phyloP scores from a whole-genome alignment of 768 basidiomycete genomes.

The Mycena latifolia region DNA sequence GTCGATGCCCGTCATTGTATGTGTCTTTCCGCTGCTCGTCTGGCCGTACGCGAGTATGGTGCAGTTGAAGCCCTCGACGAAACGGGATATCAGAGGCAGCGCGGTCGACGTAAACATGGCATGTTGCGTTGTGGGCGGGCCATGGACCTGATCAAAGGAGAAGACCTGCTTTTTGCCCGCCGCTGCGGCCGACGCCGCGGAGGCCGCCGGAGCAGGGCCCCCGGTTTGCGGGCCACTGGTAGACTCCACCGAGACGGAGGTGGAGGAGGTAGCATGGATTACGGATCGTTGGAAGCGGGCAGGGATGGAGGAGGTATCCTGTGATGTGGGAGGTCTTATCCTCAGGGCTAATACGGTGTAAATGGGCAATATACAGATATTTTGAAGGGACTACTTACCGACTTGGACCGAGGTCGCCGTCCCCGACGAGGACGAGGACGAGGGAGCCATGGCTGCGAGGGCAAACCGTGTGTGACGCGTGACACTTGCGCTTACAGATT shows the following conservation, averaged over 20 bases:
- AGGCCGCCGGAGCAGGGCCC: conserved; percentile 61
- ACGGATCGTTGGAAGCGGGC: conserved; percentile 94
- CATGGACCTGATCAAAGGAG: conserved; percentile 94
- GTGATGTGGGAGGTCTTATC: conserved; percentile 88
- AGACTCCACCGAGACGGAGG: conserved; percentile 87
- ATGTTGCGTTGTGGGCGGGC: conserved; percentile 87
- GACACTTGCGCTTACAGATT: background rate
- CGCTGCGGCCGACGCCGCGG: conserved; percentile 53
- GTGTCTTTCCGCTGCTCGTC: conserved; percentile 96
- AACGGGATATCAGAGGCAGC: conserved; percentile 86
- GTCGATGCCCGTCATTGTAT: conserved; percentile 97
- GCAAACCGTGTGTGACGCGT: background rate
- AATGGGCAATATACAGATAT: background rate
- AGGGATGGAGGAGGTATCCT: conserved; percentile 90
- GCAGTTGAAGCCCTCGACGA: conserved; percentile 96
- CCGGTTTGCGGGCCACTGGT: conserved; percentile 63
- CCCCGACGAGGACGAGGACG: conserved; percentile 70
- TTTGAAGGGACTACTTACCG: conserved; percentile 65
- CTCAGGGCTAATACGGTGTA: conserved; percentile 72
- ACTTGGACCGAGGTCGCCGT: conserved; percentile 94
- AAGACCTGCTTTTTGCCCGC: conserved; percentile 86
- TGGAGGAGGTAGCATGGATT: conserved; percentile 81
- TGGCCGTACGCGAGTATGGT: conserved; percentile 99
- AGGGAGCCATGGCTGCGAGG: conserved; percentile 73
- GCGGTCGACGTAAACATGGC: conserved; percentile 89